Base-by-base conservation (phyloP, 345 rosid genomes). In the Lagerstroemia speciosa region DNA sequence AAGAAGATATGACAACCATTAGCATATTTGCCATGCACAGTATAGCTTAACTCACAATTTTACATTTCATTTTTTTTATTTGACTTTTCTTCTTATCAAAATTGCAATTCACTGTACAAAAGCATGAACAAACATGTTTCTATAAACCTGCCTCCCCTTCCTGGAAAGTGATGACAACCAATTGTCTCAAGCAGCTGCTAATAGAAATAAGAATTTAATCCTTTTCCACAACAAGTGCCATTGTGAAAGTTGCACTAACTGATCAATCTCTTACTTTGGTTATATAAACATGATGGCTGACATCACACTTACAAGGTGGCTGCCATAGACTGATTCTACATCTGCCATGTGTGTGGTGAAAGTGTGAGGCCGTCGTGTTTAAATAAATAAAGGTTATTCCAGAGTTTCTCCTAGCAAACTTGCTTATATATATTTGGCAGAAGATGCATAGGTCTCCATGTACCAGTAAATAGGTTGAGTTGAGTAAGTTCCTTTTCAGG, bases 261-360 rank as follows among this genome's bases (percentile, higher is more conserved):
- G 71, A 84, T 88, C 88, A 75, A 75, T 74, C 69, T 71, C 73
- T 52, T 75, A 71, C 73, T 69, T 74, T 61, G 84, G 82, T 85
- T 81, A 82, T 82, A 77, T 5, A 69, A 38, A 67, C 72, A 15
- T 76, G 83, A 80, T 83, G 89, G 90, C 71, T 91, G 88, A 83
- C 88, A 71, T 89, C 89, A 85, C 43, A 75, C 78, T 74, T 81
- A 79, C 71, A 71, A 72, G 70, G 77, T 77, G 74, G 61, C 69
- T 83, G 79, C 75, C 78, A 74, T 68, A 71, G 74, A 65, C 70
- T 53, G 74, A 75, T 80, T 82, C 46, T 17, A 84, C 83, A 81
- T 69, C 77, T 72, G 67, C 79, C 83, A 86, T 69, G 72, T 78
- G 86, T 82, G 82, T 69, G 87, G 89, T 74, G 78, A 70, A 57